These are phyloP conservation scores for Saturnispora bothae DNA, from an alignment of 805 yeast species.

Conservation along the genomic window DNA sequence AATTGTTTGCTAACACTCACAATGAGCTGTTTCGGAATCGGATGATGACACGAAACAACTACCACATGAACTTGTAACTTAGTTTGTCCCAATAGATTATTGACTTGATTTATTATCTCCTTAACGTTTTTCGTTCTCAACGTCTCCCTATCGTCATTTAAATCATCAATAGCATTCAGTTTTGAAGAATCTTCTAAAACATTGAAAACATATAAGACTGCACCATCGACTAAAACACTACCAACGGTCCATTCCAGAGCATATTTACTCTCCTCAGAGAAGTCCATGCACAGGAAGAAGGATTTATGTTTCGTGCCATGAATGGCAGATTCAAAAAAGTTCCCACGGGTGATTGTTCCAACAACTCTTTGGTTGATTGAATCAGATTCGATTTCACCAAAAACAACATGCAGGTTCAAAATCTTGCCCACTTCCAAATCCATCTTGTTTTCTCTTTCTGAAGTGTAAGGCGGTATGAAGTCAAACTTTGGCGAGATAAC, in stretches of 20 bases:
- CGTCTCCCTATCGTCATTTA: slow-evolving; percentile 24
- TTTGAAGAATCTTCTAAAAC: slow-evolving; percentile 37
- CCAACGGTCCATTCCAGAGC: slow-evolving; percentile 88
- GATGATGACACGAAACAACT: slow-evolving; percentile 65
- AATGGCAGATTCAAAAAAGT: slow-evolving; percentile 39
- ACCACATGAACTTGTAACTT: slow-evolving; percentile 66
- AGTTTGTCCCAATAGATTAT: slow-evolving; percentile 46
- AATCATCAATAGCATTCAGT: slow-evolving; percentile 27
- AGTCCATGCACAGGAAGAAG: slow-evolving; percentile 70
- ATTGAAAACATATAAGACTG: slow-evolving; percentile 64
- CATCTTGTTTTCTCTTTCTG: slow-evolving; percentile 53
- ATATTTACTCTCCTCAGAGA: slow-evolving; percentile 70
- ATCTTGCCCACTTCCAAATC: slow-evolving; percentile 50
- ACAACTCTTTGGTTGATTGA: slow-evolving; percentile 47
- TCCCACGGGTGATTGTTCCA: slow-evolving; percentile 61
- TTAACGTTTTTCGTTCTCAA: slow-evolving; percentile 34
- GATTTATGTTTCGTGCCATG: slow-evolving; percentile 30
- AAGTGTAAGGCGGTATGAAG: slow-evolving; percentile 48
- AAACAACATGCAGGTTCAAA: slow-evolving; percentile 41
- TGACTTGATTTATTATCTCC: slow-evolving; percentile 29
- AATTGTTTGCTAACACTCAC: slow-evolving; percentile 60
- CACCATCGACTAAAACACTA: slow-evolving; percentile 70
- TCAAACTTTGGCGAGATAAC: slow-evolving; percentile 33
- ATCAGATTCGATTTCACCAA: slow-evolving; percentile 47
- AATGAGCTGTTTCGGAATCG: slow-evolving; percentile 61